Percentiles rank a stretch among this genome's conserved stretches.
These are phyloP conservation scores for Aphanomyces stellatus DNA, from an alignment of 352 stramenopile genomes.

Conservation along the genomic window DNA sequence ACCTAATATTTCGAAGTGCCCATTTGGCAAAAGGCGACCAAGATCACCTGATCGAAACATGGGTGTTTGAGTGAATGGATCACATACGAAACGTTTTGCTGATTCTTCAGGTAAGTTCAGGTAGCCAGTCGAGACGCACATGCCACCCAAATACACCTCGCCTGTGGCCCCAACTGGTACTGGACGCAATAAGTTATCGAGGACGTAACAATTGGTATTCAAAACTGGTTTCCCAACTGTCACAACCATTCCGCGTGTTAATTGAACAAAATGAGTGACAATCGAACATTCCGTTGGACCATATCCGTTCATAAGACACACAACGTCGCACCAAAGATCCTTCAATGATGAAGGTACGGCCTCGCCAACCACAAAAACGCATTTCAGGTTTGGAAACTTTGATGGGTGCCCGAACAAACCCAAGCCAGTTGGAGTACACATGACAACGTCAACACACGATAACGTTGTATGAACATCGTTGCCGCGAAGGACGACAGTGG, in stretches of 20 bases:
- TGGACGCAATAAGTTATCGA: background rate
- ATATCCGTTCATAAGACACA: background rate
- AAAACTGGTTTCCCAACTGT: background rate
- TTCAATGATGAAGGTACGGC: background rate
- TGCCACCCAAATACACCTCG: background rate
- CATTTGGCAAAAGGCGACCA: conserved; percentile 83
- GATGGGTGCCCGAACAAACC: background rate
- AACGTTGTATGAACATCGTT: background rate
- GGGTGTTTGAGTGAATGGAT: conserved; percentile 56
- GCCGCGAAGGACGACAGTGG: background rate
- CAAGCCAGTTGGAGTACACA: background rate
- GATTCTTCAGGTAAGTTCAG: background rate
- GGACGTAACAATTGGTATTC: background rate
- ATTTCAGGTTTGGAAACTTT: background rate
- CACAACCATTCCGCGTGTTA: background rate
- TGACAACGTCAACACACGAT: background rate
- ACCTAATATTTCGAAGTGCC: conserved; percentile 80
- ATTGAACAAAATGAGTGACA: background rate
- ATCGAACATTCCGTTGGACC: background rate
- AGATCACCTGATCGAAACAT: conserved; percentile 91
- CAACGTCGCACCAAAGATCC: background rate
- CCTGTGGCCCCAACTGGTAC: background rate
- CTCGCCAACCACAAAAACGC: background rate
- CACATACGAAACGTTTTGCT: conserved; percentile 28
- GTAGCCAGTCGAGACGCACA: background rate